These are phyloP conservation scores for Cynanchum wilfordii DNA, from an alignment of 257 asterid genomes.

Conservation along the genomic window DNA sequence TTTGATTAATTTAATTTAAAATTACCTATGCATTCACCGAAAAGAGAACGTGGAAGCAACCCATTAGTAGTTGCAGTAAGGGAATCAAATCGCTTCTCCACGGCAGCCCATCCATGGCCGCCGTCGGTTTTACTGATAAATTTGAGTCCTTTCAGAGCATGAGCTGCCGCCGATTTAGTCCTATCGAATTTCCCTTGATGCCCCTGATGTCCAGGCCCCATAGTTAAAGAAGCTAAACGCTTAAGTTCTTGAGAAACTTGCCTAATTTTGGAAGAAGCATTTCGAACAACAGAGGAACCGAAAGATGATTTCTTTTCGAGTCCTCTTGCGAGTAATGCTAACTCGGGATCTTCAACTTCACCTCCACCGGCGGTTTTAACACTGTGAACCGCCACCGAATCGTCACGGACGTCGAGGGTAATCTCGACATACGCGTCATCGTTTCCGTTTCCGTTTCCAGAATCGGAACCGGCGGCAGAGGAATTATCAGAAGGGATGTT, in stretches of 20 bases:
- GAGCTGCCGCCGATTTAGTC: slow-evolving; percentile 65
- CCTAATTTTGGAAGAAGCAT: slow-evolving; percentile 54
- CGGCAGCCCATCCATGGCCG: slow-evolving; percentile 64
- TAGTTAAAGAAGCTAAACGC: slow-evolving; percentile 52
- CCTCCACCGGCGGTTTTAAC: slow-evolving; percentile 79
- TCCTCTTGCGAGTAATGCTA: slow-evolving; percentile 63
- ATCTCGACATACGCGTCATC: slow-evolving; percentile 82
- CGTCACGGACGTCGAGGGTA: slow-evolving; percentile 79
- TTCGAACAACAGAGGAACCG: slow-evolving; percentile 42
- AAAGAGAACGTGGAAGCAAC: slow-evolving; percentile 56
- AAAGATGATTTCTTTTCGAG: slow-evolving; percentile 63
- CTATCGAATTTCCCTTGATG: slow-evolving; percentile 40
- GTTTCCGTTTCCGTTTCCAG: slow-evolving; percentile 4
- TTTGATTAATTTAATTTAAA: no score
- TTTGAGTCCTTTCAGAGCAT: slow-evolving; percentile 75
- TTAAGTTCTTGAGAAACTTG: slow-evolving; percentile 74
- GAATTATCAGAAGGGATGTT: slow-evolving; percentile 37
- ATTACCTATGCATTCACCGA: slow-evolving; percentile 89
- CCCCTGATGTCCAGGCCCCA: slow-evolving; percentile 30
- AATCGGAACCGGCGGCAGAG: not conserved
- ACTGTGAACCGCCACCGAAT: slow-evolving; percentile 92
- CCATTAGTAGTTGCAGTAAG: slow-evolving; percentile 49
- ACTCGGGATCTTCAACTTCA: slow-evolving; percentile 82
- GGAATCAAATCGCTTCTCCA: slow-evolving; percentile 59
- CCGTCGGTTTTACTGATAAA: slow-evolving; percentile 78